Evolutionary conservation across 768 basidiomycete genomes (phyloP), one percentile per base, ranked within the genome.

Genomic region (Amanita polypyramis): DNA sequence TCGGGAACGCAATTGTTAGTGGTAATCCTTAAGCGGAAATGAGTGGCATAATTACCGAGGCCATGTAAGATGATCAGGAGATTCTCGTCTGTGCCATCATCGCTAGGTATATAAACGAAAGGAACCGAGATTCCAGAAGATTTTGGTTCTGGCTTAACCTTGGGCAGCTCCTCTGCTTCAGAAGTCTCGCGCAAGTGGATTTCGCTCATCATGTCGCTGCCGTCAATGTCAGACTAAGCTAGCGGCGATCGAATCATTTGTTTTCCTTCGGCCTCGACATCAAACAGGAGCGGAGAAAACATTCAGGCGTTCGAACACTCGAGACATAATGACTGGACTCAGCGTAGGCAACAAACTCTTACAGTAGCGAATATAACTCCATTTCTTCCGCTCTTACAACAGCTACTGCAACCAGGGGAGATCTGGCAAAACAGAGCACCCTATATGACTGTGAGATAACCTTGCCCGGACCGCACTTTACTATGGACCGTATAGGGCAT

Each of bases 41-140:
- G 38, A 21, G 8, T 27, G 34, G 21, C 25, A 23, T 32, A 60
- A 75, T 48, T 53, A 89, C 91, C 91, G 20, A 94, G 74, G 0
- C 92, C 92, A 52, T 95, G 92, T 6, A 95, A 67, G 27, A 95
- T 70, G 51, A 95, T 72, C 19, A 95, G 64, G 14, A 94, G 64
- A 61, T 94, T 94, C 61, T 89, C 84, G 55, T 94, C 89, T 7
- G 79, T 83, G 37, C 88, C 88, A 60, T 93, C 88, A 51, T 80
- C 73, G 51, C 88, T 90, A 11, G 88, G 70, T 4, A 66, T 52
- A 61, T 93, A 95, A 2, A 66, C 67, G 62, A 84, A 87, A 15
- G 75, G 74, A 14, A 76, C 70, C 1, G 75, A 66, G 37, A 84
- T 69, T 14, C 59, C 60, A 11, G 67, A 60, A 5, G 62, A 53